Conservation (phyloP, 495 filamentous ascomycete species). For the Niebla homalea region DNA sequence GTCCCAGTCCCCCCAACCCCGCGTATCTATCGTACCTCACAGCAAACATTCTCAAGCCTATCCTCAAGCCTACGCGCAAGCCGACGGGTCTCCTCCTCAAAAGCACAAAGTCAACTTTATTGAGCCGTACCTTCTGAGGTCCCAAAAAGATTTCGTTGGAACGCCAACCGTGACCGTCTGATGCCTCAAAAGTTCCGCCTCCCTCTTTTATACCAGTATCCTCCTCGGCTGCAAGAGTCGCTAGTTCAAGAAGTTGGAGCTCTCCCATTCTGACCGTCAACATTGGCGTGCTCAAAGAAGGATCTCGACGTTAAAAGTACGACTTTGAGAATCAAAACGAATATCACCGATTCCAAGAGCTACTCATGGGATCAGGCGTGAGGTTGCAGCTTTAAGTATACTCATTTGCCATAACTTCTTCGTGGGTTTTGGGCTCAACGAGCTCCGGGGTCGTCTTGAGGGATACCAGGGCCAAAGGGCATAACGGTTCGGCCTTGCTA, state of each 20-base stretch:
- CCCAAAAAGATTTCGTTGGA: neutral
- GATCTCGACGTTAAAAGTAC: slow-evolving; percentile 1
- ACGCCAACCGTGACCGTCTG: neutral
- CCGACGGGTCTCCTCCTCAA: slow-evolving; percentile 1
- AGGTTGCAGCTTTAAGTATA: slow-evolving; percentile 6
- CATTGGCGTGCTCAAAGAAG: neutral
- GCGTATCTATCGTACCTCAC: slow-evolving; percentile 4
- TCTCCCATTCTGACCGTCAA: slow-evolving; percentile 5
- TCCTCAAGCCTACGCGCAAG: no score
- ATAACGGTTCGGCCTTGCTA: no score
- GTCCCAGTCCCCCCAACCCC: neutral
- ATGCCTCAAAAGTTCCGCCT: neutral
- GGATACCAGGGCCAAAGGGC: no score
- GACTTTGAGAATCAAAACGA: slow-evolving; percentile 6
- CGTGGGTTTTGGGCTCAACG: no score
- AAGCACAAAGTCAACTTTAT: slow-evolving; percentile 8
- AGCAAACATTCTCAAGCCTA: slow-evolving; percentile 9
- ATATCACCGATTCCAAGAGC: slow-evolving; percentile 6
- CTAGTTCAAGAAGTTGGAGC: neutral
- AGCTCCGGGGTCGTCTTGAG: no score
- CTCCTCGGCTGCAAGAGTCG: slow-evolving; percentile 7
- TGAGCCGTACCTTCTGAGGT: neutral
- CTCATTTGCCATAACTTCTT: slow-evolving; percentile 1
- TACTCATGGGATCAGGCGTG: slow-evolving; percentile 7
- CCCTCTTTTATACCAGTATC: neutral